These are phyloP conservation scores for Aspergillus clavatus DNA, from an alignment of 2,329 filamentous ascomycete species.

Conservation along the genomic window DNA sequence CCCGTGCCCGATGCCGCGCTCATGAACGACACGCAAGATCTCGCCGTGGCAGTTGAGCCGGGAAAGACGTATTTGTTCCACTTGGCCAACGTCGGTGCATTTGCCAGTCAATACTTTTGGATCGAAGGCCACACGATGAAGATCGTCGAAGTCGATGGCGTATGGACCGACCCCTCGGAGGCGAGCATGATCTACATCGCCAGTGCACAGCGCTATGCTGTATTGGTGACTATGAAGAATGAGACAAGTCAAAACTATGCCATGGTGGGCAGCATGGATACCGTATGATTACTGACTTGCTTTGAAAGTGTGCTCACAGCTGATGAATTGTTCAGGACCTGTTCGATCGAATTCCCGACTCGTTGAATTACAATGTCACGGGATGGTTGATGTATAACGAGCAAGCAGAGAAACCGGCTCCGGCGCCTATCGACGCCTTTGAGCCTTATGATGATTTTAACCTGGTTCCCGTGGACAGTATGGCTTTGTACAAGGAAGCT, in stretches of 20 bases:
- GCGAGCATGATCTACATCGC: constrained; percentile 62
- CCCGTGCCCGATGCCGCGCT: constrained; percentile 64
- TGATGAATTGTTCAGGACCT: constrained; percentile 41
- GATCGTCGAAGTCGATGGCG: constrained; percentile 66
- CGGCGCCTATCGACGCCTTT: constrained; percentile 55
- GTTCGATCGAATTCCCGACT: constrained; percentile 63
- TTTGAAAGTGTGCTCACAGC: constrained; percentile 17
- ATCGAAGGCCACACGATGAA: constrained; percentile 53
- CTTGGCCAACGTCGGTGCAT: constrained; percentile 67
- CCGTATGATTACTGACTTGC: constrained; percentile 29
- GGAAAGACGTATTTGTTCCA: constrained; percentile 67
- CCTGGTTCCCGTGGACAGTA: constrained; percentile 40
- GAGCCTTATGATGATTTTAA: constrained; percentile 54
- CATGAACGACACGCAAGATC: constrained; percentile 64
- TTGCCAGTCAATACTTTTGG: constrained; percentile 48
- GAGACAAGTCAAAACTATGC: constrained; percentile 58
- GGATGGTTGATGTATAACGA: constrained; percentile 51
- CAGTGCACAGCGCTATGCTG: constrained; percentile 57
- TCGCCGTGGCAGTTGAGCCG: constrained; percentile 55
- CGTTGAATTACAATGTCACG: constrained; percentile 48
- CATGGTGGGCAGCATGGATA: constrained; percentile 64
- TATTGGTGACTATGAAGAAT: constrained; percentile 55
- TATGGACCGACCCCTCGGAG: constrained; percentile 57
- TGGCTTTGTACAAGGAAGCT: constrained; percentile 5
- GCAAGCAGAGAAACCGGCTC: constrained; percentile 36